Evolutionary conservation across 306 rosid genomes (phyloP), one percentile per base, ranked within the genome.

Genomic region (Corylus americana): DNA sequence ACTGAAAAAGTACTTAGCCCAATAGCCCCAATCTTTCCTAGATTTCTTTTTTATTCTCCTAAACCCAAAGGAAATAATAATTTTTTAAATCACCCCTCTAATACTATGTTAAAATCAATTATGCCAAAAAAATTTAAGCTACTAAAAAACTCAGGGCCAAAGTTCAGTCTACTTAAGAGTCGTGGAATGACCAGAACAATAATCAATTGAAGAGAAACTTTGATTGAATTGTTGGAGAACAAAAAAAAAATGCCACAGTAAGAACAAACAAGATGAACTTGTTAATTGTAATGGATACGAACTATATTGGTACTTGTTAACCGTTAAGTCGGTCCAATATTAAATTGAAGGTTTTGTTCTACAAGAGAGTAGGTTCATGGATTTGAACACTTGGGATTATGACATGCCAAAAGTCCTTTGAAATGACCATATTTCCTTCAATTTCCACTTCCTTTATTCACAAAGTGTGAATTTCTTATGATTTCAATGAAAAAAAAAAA

Each of bases 11-110:
- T 16, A 61, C 44, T 35, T 64, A 29, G 47, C 82, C 71, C 18
- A 77, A 37, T 64, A 29, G 47, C 82, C 71, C 18, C 79, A 37
- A 69, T 9, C 73, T 37, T 80, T 78, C 29, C 45, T 57, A 6
- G 13, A 25, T 77, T 77, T 54, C 69, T 47, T 31, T 49, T 58
- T 74, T 47, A 79, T 68, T 61, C 55, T 49, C 70, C 74, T 47
- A 11, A 20, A 42, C 70, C 48, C 50, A 54, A 74, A 25, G 53
- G 73, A 74, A 73, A 17, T 1, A 12, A 5, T 31, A 31, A 31
- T 31, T 31, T 31, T 31, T 31, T 31, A 31, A 31, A 31, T 31
- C 35, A 31, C 35, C 35, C 35, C 35, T 31, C 35, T 31, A 1
- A 31, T 31, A 2, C 35, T 3, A 0, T 11, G 1, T 3, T 7